These are phyloP conservation scores for Fusarium pseudonygamai DNA, from an alignment of 2,329 filamentous ascomycete species.

Conservation along the genomic window DNA sequence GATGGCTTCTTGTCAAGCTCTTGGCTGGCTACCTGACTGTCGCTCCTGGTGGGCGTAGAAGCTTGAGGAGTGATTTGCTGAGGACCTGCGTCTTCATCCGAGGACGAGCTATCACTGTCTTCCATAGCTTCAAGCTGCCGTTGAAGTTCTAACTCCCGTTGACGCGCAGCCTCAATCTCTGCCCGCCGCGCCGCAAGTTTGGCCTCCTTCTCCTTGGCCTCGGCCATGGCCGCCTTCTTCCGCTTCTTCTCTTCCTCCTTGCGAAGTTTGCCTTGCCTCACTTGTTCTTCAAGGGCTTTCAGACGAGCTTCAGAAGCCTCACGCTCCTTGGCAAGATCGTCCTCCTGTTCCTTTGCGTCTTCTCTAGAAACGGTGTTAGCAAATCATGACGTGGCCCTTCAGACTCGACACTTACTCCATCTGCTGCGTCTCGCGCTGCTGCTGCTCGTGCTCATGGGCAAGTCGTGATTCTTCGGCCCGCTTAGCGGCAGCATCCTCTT, in stretches of 20 bases:
- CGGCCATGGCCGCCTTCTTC: constrained; percentile 87
- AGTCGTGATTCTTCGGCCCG: constrained; percentile 73
- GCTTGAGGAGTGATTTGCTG: constrained; percentile 72
- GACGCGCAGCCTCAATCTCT: constrained; percentile 90
- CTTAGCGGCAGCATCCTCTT: constrained; percentile 65
- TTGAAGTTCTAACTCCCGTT: constrained; percentile 89
- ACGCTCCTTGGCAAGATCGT: constrained; percentile 81
- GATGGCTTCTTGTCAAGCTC: constrained; percentile 64
- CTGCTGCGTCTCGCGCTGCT: constrained; percentile 76
- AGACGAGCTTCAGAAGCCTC: constrained; percentile 84
- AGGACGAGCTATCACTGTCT: constrained; percentile 79
- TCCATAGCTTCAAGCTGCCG: constrained; percentile 81
- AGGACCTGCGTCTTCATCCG: constrained; percentile 82
- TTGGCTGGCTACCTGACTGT: constrained; percentile 62
- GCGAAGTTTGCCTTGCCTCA: constrained; percentile 90
- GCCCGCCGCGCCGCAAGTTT: constrained; percentile 85
- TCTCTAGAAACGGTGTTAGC: constrained; percentile 63
- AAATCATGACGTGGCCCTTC: not conserved
- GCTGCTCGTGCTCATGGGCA: constrained; percentile 77
- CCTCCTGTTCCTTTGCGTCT: constrained; percentile 78
- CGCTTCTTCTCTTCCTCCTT: constrained; percentile 96
- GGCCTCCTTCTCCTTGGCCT: constrained; percentile 88
- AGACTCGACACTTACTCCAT: constrained; percentile 77
- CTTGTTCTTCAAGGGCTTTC: constrained; percentile 91
- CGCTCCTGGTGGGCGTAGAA: constrained; percentile 65